phyloP scores from a whole-genome alignment of 148 eudicot genomes.

The Selenicereus undatus region DNA sequence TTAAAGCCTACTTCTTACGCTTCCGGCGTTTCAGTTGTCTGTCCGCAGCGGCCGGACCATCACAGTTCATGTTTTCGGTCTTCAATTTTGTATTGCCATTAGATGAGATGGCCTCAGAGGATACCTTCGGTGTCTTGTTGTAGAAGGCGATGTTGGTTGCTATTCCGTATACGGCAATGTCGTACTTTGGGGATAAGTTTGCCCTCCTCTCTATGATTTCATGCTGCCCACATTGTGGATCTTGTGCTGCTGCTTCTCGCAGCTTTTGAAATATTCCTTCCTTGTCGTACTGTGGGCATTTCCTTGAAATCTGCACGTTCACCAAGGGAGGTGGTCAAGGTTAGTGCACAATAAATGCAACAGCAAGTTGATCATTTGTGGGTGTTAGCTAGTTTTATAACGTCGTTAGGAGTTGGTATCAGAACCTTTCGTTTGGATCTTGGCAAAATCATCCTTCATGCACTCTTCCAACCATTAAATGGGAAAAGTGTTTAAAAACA shows the following conservation, averaged over 20 bases:
- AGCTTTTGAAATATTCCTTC: constrained; percentile 49
- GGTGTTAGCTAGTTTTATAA: not conserved
- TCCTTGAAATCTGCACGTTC: constrained; percentile 44
- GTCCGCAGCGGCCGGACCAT: constrained; percentile 19
- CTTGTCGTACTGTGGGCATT: constrained; percentile 43
- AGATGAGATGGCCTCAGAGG: constrained; percentile 29
- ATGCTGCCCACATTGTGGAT: constrained; percentile 52
- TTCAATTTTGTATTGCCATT: constrained; percentile 42
- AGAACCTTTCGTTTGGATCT: not conserved
- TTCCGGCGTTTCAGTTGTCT: constrained; percentile 41
- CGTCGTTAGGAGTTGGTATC: not conserved
- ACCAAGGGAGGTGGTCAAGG: not conserved
- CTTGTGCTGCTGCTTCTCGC: constrained; percentile 42
- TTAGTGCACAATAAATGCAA: not conserved
- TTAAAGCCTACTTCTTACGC: constrained; percentile 30
- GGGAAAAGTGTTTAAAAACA: too few relatives aligned
- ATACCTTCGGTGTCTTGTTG: constrained; percentile 24
- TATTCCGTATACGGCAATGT: constrained; percentile 48
- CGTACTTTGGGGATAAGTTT: constrained; percentile 50
- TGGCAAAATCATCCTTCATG: not conserved
- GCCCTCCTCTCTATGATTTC: constrained; percentile 57
- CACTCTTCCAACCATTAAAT: too few relatives aligned
- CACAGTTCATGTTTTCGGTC: constrained; percentile 20
- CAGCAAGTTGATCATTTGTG: not conserved
- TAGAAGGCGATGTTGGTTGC: constrained; percentile 58